Evolutionary conservation across 1,139 yeast species (phyloP).

Genomic region (Candida tropicalis): DNA sequence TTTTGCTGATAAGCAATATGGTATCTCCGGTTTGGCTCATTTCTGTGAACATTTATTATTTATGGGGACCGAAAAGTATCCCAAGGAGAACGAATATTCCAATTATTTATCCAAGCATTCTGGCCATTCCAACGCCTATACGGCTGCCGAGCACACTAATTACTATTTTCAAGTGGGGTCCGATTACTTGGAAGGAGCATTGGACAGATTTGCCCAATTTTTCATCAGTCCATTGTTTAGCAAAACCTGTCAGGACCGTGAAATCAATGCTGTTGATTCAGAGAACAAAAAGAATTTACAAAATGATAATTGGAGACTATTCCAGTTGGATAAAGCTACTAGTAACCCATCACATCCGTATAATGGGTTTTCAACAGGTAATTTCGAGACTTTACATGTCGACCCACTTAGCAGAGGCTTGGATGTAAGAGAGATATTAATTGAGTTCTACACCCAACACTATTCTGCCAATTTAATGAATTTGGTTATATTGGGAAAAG

Average conservation of each 20-base stretch:
- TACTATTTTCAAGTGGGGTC: constrained; percentile 85
- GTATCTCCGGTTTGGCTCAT: constrained; percentile 87
- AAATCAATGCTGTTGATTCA: constrained; percentile 91
- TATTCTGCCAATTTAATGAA: constrained; percentile 85
- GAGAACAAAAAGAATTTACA: constrained; percentile 94
- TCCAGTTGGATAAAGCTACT: constrained; percentile 77
- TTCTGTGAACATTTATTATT: constrained; percentile 94
- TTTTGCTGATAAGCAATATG: constrained; percentile 70
- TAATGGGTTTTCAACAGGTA: constrained; percentile 78
- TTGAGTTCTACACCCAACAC: constrained; percentile 60
- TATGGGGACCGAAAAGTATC: constrained; percentile 96
- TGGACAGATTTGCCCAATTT: constrained; percentile 91
- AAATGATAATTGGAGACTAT: constrained; percentile 84
- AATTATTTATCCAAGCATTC: constrained; percentile 73
- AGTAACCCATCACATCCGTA: constrained; percentile 75
- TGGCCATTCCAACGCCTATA: constrained; percentile 77
- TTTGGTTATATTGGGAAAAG: constrained; percentile 81
- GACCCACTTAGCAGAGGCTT: constrained; percentile 51
- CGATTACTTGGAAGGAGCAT: constrained; percentile 78
- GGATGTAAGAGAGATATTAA: constrained; percentile 66
- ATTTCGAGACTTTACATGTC: constrained; percentile 59
- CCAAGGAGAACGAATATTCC: constrained; percentile 86
- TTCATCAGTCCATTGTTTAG: constrained; percentile 85
- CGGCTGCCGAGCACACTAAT: constrained; percentile 87
- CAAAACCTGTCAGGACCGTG: constrained; percentile 83